Percentiles rank a stretch among this genome's conserved stretches.
Evolutionary conservation across 192 early-diverging fungal genomes (phyloP).

Genomic region (Chytriomyces sp.): DNA sequence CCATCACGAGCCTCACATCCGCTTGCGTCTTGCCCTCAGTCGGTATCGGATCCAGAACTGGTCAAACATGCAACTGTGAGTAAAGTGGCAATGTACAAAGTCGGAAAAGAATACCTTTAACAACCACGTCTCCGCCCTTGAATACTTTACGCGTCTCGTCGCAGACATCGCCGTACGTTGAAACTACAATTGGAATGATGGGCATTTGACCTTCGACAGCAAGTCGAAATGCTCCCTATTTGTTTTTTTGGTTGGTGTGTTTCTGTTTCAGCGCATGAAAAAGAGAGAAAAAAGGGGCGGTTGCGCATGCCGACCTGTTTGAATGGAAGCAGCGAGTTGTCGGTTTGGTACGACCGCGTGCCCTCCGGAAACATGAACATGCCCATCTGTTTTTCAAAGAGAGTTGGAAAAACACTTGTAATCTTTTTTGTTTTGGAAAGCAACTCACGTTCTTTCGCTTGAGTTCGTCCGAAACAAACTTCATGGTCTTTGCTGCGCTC

Average conservation of each 20-base stretch:
- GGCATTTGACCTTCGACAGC: slow-evolving; percentile 82
- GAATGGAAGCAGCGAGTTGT: slow-evolving; percentile 77
- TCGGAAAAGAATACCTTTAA: slow-evolving; percentile 51
- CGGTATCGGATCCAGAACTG: slow-evolving; percentile 42
- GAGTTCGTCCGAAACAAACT: slow-evolving; percentile 74
- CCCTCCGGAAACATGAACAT: slow-evolving; percentile 53
- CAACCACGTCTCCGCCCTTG: slow-evolving; percentile 23
- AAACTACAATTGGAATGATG: slow-evolving; percentile 81
- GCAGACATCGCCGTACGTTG: slow-evolving; percentile 56
- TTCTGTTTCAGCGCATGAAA: not conserved
- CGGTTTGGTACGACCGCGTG: slow-evolving; percentile 73
- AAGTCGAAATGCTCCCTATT: slow-evolving; percentile 86
- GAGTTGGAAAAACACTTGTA: not conserved
- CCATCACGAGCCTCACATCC: slow-evolving; percentile 39
- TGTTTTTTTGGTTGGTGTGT: slow-evolving; percentile 28
- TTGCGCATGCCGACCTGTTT: slow-evolving; percentile 68
- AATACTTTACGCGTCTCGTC: slow-evolving; percentile 33
- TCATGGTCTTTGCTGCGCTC: slow-evolving; percentile 76
- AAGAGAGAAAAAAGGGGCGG: slow-evolving; percentile 1
- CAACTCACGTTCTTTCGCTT: slow-evolving; percentile 67
- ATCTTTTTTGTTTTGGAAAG: not conserved
- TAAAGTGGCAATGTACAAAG: not conserved
- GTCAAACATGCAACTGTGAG: not conserved
- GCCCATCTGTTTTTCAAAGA: no score
- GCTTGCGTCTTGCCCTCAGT: slow-evolving; percentile 37